Conservation (phyloP, 305 asterid species). For the Fraxinus ornus region DNA sequence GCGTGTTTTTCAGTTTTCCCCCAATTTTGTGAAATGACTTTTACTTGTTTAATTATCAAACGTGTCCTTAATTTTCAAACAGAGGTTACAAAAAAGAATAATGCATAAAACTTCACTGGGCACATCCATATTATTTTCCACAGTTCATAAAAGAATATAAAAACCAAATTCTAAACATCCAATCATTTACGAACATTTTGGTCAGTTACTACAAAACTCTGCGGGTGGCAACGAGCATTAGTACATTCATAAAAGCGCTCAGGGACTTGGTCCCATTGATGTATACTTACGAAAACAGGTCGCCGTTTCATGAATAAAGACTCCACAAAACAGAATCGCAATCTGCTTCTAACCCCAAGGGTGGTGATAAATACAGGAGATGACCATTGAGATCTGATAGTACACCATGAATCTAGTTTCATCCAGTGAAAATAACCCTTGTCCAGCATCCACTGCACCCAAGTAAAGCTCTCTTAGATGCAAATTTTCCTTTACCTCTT, state of each 20-base stretch:
- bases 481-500: neutral
- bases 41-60: neutral
- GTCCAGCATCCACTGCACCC: slow-evolving; percentile 19
- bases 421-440: slow-evolving; percentile 1
- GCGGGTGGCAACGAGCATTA: neutral
- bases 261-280: neutral
- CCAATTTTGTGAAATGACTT: neutral
- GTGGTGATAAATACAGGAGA: neutral
- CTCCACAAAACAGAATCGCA: neutral
- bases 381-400: neutral
- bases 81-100: neutral
- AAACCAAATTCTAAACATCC: neutral
- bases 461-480: neutral
- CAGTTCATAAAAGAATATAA: neutral
- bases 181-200: neutral
- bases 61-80: neutral
- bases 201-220: neutral
- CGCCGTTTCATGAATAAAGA: neutral
- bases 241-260: neutral
- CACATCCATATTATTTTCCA: neutral
- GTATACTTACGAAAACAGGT: neutral
- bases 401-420: neutral
- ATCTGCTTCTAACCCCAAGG: neutral
- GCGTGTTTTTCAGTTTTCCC: neutral
- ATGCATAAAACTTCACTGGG: neutral